Percentiles rank a stretch among this genome's conserved stretches.
Conservation (phyloP, 2,329 filamentous ascomycete genomes). For the Colletotrichum falcatum region DNA sequence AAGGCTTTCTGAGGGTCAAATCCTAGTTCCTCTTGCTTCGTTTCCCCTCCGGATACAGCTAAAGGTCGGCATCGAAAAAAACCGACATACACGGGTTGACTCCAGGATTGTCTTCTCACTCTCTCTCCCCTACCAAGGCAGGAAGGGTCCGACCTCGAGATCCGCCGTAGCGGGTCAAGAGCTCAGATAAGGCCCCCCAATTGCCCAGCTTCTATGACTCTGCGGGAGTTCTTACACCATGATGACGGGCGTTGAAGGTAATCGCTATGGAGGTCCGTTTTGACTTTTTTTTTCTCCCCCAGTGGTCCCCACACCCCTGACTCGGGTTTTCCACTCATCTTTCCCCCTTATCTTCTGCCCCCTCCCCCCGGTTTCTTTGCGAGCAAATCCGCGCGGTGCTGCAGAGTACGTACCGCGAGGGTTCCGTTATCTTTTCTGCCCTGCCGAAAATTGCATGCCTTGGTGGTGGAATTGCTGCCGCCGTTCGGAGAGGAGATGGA, state of each 20-base stretch:
- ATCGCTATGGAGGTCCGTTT: not conserved
- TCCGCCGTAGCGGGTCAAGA: conserved; percentile 11
- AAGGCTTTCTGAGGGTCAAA: not conserved
- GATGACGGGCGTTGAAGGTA: conserved; percentile 31
- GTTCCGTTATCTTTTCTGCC: not conserved
- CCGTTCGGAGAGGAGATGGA: not conserved
- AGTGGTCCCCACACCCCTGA: not conserved
- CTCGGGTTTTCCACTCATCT: not conserved
- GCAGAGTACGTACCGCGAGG: not conserved
- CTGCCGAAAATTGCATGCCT: not conserved
- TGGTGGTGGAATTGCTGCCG: not conserved
- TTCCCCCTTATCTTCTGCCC: no score
- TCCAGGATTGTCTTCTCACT: not conserved
- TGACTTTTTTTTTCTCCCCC: not conserved
- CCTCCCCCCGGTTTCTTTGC: not conserved
- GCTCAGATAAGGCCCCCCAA: not conserved
- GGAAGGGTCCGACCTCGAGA: conserved; percentile 13
- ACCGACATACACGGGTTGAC: conserved; percentile 24
- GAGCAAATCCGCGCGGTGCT: not conserved
- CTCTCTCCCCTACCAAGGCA: not conserved
- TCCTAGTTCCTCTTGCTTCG: not conserved
- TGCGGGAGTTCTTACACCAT: conserved; percentile 8
- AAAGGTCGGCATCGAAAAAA: conserved; percentile 18
- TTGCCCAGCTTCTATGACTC: not conserved
- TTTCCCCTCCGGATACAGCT: not conserved